A percentile compares a stretch with the other conserved stretches of the same genome.
These are phyloP conservation scores for Annulohypoxylon moriforme DNA, from an alignment of 495 filamentous ascomycete genomes.

Conservation along the genomic window DNA sequence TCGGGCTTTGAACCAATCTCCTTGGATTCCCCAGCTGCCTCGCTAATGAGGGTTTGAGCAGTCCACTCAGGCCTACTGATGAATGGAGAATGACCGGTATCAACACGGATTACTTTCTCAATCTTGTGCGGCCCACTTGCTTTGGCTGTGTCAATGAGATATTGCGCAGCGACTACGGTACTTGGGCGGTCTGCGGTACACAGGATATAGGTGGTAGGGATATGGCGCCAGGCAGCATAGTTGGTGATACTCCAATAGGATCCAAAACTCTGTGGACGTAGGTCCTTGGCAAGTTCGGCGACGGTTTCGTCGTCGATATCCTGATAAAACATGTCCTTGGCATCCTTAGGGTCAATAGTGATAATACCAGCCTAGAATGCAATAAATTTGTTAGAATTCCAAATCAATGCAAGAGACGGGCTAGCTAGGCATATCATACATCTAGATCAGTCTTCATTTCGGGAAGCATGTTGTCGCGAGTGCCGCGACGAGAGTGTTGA, in stretches of 20 bases:
- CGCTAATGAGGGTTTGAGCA: constrained; percentile 11
- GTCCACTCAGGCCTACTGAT: constrained; percentile 27
- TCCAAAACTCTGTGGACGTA: constrained; percentile 45
- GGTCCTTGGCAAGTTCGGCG: constrained; percentile 41
- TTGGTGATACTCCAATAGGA: constrained; percentile 46
- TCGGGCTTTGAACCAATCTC: not conserved
- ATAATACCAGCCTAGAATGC: constrained; percentile 37
- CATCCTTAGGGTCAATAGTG: constrained; percentile 38
- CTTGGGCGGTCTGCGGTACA: constrained; percentile 40
- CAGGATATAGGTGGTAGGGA: constrained; percentile 49
- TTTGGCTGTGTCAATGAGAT: constrained; percentile 38
- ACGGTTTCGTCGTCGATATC: constrained; percentile 40
- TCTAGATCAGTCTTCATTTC: constrained; percentile 53
- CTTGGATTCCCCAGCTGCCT: not conserved
- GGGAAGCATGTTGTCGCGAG: constrained; percentile 49
- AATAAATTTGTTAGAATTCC: not conserved
- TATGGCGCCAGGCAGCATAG: constrained; percentile 49
- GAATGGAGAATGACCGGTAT: constrained; percentile 32
- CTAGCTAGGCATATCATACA: constrained; percentile 11
- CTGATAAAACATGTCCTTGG: constrained; percentile 46
- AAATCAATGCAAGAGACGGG: not conserved
- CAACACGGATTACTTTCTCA: constrained; percentile 21
- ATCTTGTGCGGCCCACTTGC: constrained; percentile 30
- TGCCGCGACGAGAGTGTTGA: constrained; percentile 44
- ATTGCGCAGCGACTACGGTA: constrained; percentile 39